phyloP scores from a whole-genome alignment of 2,329 filamentous ascomycete genomes.

The Xylogone sp. region DNA sequence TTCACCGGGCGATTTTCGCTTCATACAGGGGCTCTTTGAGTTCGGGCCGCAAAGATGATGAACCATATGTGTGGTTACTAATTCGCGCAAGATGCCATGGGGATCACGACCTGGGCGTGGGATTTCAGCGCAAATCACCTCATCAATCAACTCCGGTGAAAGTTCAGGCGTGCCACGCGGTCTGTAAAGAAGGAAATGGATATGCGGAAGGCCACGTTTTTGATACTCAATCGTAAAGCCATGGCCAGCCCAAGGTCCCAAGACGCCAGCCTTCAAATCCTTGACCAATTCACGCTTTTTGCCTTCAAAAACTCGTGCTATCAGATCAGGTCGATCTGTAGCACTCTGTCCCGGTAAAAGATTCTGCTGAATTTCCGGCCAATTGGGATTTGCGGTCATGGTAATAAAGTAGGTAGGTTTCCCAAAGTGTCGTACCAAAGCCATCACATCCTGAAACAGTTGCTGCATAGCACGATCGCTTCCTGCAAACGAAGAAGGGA shows the following conservation, averaged over 20 bases:
- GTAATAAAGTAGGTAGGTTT: neutral
- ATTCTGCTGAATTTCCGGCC: conserved; percentile 1
- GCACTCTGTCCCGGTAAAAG: neutral
- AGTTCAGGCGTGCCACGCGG: neutral
- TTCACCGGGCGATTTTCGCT: neutral
- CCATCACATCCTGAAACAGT: neutral
- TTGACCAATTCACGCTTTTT: conserved; percentile 3
- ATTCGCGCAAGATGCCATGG: neutral
- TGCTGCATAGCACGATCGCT: neutral
- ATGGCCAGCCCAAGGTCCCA: conserved; percentile 1
- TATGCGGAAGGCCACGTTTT: conserved; percentile 4
- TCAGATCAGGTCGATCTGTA: conserved; percentile 3
- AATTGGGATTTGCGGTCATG: neutral
- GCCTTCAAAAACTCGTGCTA: conserved; percentile 1
- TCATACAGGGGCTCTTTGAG: neutral
- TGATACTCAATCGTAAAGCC: conserved; percentile 8
- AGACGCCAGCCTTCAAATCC: neutral
- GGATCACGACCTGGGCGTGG: neutral
- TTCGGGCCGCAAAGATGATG: neutral
- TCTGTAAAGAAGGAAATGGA: conserved; percentile 1
- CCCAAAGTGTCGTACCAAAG: neutral
- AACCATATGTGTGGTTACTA: neutral
- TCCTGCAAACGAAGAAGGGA: neutral
- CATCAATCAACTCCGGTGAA: neutral
- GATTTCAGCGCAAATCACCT: conserved; percentile 3